phyloP scores from a whole-genome alignment of 164 flowering plant genomes.

The grape (Vitis vinifera) region ASM3070453v1 NC_081808.1:21370501-21371000 shows the following conservation, averaged over 20 bases:
- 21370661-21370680: slow-evolving; percentile 97
- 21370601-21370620: not conserved
- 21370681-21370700: slow-evolving; percentile 96
- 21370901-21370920: slow-evolving; percentile 83
- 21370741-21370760: slow-evolving; percentile 94
- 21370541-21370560: not conserved
- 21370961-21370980: slow-evolving; percentile 97
- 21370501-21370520: too few species aligned
- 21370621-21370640: not conserved
- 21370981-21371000: slow-evolving; percentile 95
- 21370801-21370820: slow-evolving; percentile 82
- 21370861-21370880: slow-evolving; percentile 62
- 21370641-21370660: not conserved
- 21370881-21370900: slow-evolving; percentile 97
- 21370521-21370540: not conserved
- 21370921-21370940: slow-evolving; percentile 97
- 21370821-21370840: slow-evolving; percentile 91
- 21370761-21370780: slow-evolving; percentile 91
- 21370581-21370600: not conserved
- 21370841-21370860: slow-evolving; percentile 89
- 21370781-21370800: slow-evolving; percentile 94
- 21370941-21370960: slow-evolving; percentile 95
- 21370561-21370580: too few species aligned
- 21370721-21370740: slow-evolving; percentile 93
- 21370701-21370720: slow-evolving; percentile 98